Percentiles rank a stretch among this genome's conserved stretches.
Conservation (phyloP, 2,329 filamentous ascomycete species). For the Colletotrichum sojae region DNA sequence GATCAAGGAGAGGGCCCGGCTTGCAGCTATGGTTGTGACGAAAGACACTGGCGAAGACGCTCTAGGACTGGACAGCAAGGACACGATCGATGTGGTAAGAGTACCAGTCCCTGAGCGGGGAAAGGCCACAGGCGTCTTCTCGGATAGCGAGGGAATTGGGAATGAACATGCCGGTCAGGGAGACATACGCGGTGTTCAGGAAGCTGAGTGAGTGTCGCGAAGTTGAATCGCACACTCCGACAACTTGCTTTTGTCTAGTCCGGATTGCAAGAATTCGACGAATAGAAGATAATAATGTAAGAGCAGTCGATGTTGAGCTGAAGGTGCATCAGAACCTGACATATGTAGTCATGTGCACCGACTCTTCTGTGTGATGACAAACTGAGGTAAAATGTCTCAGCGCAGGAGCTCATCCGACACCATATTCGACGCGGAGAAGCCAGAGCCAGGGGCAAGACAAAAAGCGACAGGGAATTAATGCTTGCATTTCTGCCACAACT, state of each 20-base stretch:
- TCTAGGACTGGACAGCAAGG: constrained; percentile 15
- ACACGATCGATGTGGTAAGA: constrained; percentile 39
- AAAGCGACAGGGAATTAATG: too few species aligned
- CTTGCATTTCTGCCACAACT: too few species aligned
- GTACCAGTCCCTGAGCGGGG: constrained; percentile 37
- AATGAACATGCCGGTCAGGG: neutral
- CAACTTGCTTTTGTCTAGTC: neutral
- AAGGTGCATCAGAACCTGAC: too few species aligned
- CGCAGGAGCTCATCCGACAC: too few species aligned
- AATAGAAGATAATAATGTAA: too few species aligned
- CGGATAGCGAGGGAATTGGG: neutral
- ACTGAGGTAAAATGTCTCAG: too few species aligned
- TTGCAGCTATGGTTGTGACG: constrained; percentile 10
- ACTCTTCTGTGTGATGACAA: too few species aligned
- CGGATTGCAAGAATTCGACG: too few species aligned
- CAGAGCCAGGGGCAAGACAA: too few species aligned
- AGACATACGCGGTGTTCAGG: constrained; percentile 5
- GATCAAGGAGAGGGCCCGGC: constrained; percentile 53
- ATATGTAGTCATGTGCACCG: too few species aligned
- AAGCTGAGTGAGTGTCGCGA: constrained; percentile 26
- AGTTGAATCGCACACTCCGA: constrained; percentile 7
- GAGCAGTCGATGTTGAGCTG: too few species aligned
- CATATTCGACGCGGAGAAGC: too few species aligned
- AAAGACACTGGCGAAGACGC: constrained; percentile 44
- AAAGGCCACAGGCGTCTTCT: neutral